These are phyloP conservation scores for Gamsiella multidivaricata DNA, from an alignment of 192 early-diverging fungal genomes.

Conservation along the genomic window DNA sequence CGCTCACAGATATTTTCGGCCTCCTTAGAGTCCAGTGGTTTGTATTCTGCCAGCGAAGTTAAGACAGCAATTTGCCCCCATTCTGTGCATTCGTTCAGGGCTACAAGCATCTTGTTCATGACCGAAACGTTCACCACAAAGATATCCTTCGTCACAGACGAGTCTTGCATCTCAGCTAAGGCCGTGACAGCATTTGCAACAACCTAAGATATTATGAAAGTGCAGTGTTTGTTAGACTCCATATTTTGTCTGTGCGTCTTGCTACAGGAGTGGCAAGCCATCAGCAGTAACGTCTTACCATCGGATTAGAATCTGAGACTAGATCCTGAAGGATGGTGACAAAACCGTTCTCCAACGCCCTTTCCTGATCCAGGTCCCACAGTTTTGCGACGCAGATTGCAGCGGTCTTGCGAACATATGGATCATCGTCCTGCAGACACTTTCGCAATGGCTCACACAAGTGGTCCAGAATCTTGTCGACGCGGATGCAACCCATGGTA, in stretches of 20 bases:
- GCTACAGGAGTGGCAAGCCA: too few relatives aligned
- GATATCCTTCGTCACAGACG: conserved; percentile 71
- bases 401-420: conserved; percentile 98
- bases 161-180: conserved; percentile 89
- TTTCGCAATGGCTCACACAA: conserved; percentile 92
- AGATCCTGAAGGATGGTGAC: conserved; percentile 85
- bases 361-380: conserved; percentile 87
- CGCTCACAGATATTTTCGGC: conserved; percentile 91
- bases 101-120: conserved; percentile 87
- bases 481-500: conserved; percentile 98
- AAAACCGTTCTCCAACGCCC: conserved; percentile 95
- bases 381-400: conserved; percentile 96
- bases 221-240: too few relatives aligned
- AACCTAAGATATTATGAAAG: too few relatives aligned
- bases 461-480: conserved; percentile 95
- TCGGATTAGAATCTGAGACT: conserved; percentile 93
- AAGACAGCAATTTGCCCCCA: conserved; percentile 99
- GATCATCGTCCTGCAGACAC: conserved; percentile 90
- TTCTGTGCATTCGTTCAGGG: conserved; percentile 98
- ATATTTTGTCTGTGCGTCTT: too few relatives aligned
- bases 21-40: conserved; percentile 80
- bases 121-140: conserved; percentile 79
- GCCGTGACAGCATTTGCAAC: conserved; percentile 96
- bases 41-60: conserved; percentile 83
- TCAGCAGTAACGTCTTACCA: too few relatives aligned